A percentile compares a stretch with the other conserved stretches of the same genome.
phyloP scores from a whole-genome alignment of 805 yeast genomes.

The Metschnikowia noctiluminum region DNA sequence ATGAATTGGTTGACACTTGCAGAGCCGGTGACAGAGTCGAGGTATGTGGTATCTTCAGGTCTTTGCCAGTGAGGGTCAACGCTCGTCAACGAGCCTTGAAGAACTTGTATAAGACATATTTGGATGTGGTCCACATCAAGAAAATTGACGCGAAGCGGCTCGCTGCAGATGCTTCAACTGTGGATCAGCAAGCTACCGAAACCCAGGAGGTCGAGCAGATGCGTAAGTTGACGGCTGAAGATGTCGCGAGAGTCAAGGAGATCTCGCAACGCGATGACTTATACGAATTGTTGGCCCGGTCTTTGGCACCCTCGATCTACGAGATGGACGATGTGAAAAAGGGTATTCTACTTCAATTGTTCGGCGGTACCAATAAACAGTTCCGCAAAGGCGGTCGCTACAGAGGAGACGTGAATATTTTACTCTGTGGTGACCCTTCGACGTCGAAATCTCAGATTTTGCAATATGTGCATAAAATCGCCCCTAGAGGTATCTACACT shows the following conservation, averaged over 20 bases:
- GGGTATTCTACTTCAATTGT: constrained; percentile 86
- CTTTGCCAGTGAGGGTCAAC: constrained; percentile 86
- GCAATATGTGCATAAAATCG: constrained; percentile 94
- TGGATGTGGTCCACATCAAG: constrained; percentile 90
- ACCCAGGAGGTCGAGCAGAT: constrained; percentile 74
- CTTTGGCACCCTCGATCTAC: constrained; percentile 94
- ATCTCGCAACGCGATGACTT: constrained; percentile 69
- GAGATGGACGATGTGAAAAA: constrained; percentile 97
- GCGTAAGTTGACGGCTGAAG: constrained; percentile 65
- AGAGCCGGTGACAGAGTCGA: constrained; percentile 97
- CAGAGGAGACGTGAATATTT: constrained; percentile 90
- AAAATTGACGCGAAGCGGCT: constrained; percentile 79
- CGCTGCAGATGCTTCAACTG: constrained; percentile 74
- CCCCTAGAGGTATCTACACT: constrained; percentile 97
- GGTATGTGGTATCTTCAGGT: constrained; percentile 92
- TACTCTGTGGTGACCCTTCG: constrained; percentile 97
- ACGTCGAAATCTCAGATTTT: constrained; percentile 93
- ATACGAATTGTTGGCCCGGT: constrained; percentile 81
- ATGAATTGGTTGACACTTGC: constrained; percentile 90
- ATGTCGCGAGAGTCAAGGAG: constrained; percentile 59
- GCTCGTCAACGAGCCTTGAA: constrained; percentile 81
- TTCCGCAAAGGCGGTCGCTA: constrained; percentile 89
- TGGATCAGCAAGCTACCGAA: constrained; percentile 55
- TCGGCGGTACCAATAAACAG: constrained; percentile 92
- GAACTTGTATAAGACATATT: constrained; percentile 82